Conservation (phyloP, 441 rosid species). For the Aleurites moluccanus region DNA sequence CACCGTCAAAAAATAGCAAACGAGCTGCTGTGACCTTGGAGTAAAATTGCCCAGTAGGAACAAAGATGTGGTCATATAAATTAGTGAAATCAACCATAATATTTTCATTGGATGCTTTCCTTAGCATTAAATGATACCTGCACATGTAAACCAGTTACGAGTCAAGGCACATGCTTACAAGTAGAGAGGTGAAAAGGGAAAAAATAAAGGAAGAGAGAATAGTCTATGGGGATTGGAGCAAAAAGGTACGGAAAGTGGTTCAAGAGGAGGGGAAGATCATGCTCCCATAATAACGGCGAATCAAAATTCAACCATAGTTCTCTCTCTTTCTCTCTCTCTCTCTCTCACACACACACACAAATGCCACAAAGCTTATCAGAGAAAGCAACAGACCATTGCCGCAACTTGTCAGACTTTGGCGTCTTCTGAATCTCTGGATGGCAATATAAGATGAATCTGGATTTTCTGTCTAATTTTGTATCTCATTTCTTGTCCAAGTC, state of each 20-base stretch:
- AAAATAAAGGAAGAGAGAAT: neutral
- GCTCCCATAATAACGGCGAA: neutral
- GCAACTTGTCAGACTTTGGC: constrained; percentile 70
- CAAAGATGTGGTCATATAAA: constrained; percentile 63
- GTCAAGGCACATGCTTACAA: constrained; percentile 17
- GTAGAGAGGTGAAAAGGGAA: neutral
- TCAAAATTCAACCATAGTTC: neutral
- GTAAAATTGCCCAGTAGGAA: constrained; percentile 39
- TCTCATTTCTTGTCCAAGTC: no score
- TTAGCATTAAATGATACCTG: constrained; percentile 63
- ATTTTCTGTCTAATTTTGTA: no score
- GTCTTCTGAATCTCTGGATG: constrained; percentile 81
- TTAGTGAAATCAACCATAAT: constrained; percentile 53
- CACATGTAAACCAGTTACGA: constrained; percentile 20
- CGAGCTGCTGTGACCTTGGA: constrained; percentile 62
- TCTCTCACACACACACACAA: neutral
- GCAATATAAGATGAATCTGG: no score
- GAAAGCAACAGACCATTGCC: constrained; percentile 51
- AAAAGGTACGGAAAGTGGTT: neutral
- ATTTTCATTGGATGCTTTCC: constrained; percentile 52
- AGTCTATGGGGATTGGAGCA: neutral
- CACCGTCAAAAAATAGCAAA: constrained; percentile 83
- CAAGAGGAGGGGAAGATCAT: neutral
- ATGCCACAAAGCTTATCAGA: neutral
- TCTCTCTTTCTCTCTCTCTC: no score